phyloP scores from a whole-genome alignment of 305 asterid species.

The Fraxinus velutina region DNA sequence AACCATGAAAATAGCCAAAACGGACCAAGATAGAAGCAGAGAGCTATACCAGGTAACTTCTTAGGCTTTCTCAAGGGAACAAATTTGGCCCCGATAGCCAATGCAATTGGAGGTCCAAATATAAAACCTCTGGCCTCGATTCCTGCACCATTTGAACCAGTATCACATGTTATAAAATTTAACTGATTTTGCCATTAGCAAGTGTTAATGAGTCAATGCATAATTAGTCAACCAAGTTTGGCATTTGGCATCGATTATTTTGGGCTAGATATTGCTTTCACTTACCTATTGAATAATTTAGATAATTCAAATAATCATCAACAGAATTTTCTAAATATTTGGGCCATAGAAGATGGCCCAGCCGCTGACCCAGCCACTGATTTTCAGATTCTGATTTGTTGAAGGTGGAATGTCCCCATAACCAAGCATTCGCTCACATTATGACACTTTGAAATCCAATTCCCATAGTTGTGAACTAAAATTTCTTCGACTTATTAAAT shows the following conservation, averaged over 20 bases:
- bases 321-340: background rate
- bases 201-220: background rate
- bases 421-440: conserved; percentile 1
- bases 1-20: conserved; percentile 4
- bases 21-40: conserved; percentile 9
- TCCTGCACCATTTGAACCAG: conserved; percentile 44
- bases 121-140: conserved; percentile 91
- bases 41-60: conserved; percentile 68
- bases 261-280: background rate
- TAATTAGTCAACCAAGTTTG: background rate
- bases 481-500: background rate
- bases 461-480: background rate
- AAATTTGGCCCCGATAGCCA: conserved; percentile 90
- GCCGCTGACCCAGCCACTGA: background rate
- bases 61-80: conserved; percentile 92
- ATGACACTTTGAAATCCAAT: background rate
- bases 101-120: conserved; percentile 96
- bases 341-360: background rate
- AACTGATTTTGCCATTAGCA: background rate
- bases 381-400: background rate
- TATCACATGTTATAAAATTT: background rate
- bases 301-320: conserved; percentile 4
- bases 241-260: background rate
- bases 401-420: background rate
- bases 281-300: background rate